Conservation (phyloP, 805 yeast genomes). For the Starmerella davenportii region DNA sequence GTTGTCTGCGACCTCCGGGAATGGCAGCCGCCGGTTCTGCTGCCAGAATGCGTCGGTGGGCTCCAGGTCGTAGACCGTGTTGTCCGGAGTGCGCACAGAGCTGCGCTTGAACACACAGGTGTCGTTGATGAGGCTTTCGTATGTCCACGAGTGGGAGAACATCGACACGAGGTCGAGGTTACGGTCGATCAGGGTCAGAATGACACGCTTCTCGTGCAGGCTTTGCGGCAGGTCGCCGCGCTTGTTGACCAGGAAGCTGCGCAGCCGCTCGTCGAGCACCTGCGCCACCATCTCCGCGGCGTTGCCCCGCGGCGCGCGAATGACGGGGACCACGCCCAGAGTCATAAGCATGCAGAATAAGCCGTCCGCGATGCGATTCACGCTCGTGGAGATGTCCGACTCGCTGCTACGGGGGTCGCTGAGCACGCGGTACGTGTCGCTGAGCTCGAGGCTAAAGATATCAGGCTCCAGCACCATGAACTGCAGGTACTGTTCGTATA, state of each 20-base stretch:
- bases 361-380: slow-evolving; percentile 61
- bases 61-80: slow-evolving; percentile 66
- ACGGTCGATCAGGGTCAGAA: slow-evolving; percentile 69
- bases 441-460: slow-evolving; percentile 59
- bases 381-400: slow-evolving; percentile 47
- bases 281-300: slow-evolving; percentile 91
- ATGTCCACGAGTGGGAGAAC: slow-evolving; percentile 96
- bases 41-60: slow-evolving; percentile 89
- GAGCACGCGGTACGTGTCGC: slow-evolving; percentile 46
- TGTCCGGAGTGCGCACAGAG: slow-evolving; percentile 43
- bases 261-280: slow-evolving; percentile 60
- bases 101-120: slow-evolving; percentile 69
- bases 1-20: slow-evolving; percentile 97
- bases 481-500: slow-evolving; percentile 84
- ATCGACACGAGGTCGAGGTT: slow-evolving; percentile 79
- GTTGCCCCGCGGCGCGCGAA: slow-evolving; percentile 79
- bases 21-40: slow-evolving; percentile 67
- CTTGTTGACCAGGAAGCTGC: slow-evolving; percentile 71
- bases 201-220: slow-evolving; percentile 33
- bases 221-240: slow-evolving; percentile 25
- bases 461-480: slow-evolving; percentile 87
- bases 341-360: slow-evolving; percentile 65
- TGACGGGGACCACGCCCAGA: slow-evolving; percentile 64
- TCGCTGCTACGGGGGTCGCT: slow-evolving; percentile 60
- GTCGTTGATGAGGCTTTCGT: slow-evolving; percentile 90